phyloP scores from a whole-genome alignment of 345 rosid species.

The Citrus sinensis region DVS_A1.0 CM039161.1:92501-93000 shows the following conservation, averaged over 20 bases:
- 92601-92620: slow-evolving; percentile 83
- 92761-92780: slow-evolving; percentile 79
- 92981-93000: not conserved
- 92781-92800: slow-evolving; percentile 90
- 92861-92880: slow-evolving; percentile 98
- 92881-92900: slow-evolving; percentile 78
- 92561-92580: slow-evolving; percentile 69
- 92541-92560: slow-evolving; percentile 79
- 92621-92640: slow-evolving; percentile 64
- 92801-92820: slow-evolving; percentile 77
- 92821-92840: slow-evolving; percentile 69
- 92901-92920: not conserved
- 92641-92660: slow-evolving; percentile 58
- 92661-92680: slow-evolving; percentile 81
- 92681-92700: slow-evolving; percentile 51
- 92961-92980: not conserved
- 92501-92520: slow-evolving; percentile 79
- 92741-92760: slow-evolving; percentile 73
- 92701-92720: slow-evolving; percentile 57
- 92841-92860: slow-evolving; percentile 92
- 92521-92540: slow-evolving; percentile 77
- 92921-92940: not conserved
- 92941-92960: not conserved
- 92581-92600: slow-evolving; percentile 88
- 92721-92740: slow-evolving; percentile 63